Conservation (phyloP, 805 yeast genomes). For the Candida insectalens region DNA sequence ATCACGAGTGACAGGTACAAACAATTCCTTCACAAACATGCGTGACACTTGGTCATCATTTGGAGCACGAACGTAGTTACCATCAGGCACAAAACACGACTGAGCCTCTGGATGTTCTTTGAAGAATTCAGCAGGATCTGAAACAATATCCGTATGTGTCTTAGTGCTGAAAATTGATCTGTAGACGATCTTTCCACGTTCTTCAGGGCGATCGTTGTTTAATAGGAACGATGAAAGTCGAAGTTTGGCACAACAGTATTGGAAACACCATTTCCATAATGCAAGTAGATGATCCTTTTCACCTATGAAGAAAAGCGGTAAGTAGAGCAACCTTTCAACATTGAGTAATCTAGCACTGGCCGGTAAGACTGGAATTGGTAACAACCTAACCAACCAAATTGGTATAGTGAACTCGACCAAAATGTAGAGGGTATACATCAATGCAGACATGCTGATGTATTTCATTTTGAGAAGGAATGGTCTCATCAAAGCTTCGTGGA, state of each 20-base stretch:
- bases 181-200: slow-evolving; percentile 60
- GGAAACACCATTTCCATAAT: slow-evolving; percentile 53
- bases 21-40: slow-evolving; percentile 51
- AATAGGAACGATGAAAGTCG: slow-evolving; percentile 77
- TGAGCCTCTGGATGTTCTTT: slow-evolving; percentile 28
- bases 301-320: slow-evolving; percentile 4
- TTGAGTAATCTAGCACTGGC: slow-evolving; percentile 2
- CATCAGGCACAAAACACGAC: slow-evolving; percentile 71
- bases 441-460: slow-evolving; percentile 61
- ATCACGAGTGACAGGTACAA: slow-evolving; percentile 74
- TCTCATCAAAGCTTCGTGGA: slow-evolving; percentile 78
- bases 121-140: slow-evolving; percentile 36
- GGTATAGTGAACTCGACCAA: slow-evolving; percentile 64
- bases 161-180: slow-evolving; percentile 28
- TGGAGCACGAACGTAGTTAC: slow-evolving; percentile 80
- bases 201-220: slow-evolving; percentile 50
- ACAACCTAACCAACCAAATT: slow-evolving; percentile 37
- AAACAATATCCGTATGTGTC: slow-evolving; percentile 31
- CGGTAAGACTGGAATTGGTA: slow-evolving; percentile 23
- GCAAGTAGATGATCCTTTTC: slow-evolving; percentile 2
- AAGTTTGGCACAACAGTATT: slow-evolving; percentile 41
- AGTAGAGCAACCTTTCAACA: slow-evolving; percentile 4
- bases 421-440: slow-evolving; percentile 67
- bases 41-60: slow-evolving; percentile 68
- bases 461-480: slow-evolving; percentile 66